Evolutionary conservation across 108 stramenopile genomes (phyloP).

Genomic region (Nitzschia inconspicua): DNA sequence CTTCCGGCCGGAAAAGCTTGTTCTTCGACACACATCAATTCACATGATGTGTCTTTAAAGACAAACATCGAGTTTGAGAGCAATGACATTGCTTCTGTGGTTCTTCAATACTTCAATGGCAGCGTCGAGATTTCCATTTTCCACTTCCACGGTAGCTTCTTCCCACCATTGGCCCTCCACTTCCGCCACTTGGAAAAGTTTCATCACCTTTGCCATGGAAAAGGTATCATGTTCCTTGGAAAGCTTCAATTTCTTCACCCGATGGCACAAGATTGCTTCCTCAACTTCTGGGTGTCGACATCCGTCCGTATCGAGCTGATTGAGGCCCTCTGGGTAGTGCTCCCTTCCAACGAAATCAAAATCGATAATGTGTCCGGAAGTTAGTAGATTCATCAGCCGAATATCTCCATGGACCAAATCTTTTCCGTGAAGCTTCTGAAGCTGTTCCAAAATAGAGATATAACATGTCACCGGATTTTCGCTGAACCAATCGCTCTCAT

Average conservation of each 20-base stretch:
- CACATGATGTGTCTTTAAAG: too few species aligned
- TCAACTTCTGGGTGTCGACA: background rate
- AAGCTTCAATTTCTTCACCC: background rate
- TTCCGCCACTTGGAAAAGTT: background rate
- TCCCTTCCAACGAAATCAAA: background rate
- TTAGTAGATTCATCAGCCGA: background rate
- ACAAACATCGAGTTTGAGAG: too few species aligned
- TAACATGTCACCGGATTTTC: background rate
- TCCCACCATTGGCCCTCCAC: background rate
- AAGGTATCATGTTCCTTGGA: background rate
- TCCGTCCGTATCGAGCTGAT: background rate
- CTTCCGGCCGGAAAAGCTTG: too few species aligned
- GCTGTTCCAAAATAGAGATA: background rate
- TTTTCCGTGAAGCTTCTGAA: background rate
- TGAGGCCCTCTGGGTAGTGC: background rate
- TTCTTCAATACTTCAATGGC: too few species aligned
- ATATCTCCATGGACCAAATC: background rate
- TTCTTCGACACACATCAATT: too few species aligned
- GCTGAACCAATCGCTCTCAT: background rate
- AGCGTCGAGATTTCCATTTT: background rate
- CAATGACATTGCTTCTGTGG: too few species aligned
- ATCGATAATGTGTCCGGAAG: background rate
- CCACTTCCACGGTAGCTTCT: background rate
- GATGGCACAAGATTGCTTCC: background rate
- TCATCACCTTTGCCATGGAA: background rate